Percentiles rank a stretch among this genome's conserved stretches.
Conservation (phyloP, 1,284 basidiomycete genomes). For the Sphaerobolus stellatus region DNA sequence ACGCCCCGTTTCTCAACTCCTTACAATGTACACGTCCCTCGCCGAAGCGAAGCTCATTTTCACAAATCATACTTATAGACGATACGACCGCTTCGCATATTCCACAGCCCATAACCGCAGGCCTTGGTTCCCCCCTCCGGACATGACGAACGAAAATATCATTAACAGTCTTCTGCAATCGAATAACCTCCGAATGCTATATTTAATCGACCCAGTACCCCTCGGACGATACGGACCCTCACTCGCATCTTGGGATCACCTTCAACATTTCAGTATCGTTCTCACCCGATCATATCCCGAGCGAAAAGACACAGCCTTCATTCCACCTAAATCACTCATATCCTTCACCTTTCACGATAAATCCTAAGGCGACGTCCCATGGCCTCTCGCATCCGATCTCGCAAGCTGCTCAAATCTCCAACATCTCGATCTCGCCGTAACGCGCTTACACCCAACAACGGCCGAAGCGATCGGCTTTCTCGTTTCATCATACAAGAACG, state of each 20-base stretch:
- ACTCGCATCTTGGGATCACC: conserved; percentile 11
- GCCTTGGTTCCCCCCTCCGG: conserved; percentile 10
- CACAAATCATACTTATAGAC: no score
- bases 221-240: conserved; percentile 16
- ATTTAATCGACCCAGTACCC: conserved; percentile 15
- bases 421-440: conserved; percentile 72
- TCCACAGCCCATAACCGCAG: conserved; percentile 1
- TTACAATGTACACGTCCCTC: conserved; percentile 12
- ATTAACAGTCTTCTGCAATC: conserved; percentile 12
- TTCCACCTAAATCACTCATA: conserved; percentile 14
- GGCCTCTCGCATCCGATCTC: conserved; percentile 17
- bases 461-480: conserved; percentile 15
- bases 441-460: background rate
- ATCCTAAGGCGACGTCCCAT: conserved; percentile 3
- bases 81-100: no score
- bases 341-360: conserved; percentile 12
- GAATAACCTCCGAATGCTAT: conserved; percentile 15
- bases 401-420: conserved; percentile 51
- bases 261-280: conserved; percentile 10
- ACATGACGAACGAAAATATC: conserved; percentile 13
- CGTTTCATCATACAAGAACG: conserved; percentile 14
- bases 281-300: conserved; percentile 12
- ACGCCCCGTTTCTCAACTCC: conserved; percentile 7
- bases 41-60: conserved; percentile 11
- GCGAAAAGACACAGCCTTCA: conserved; percentile 13